Evolutionary conservation across 2,329 filamentous ascomycete genomes (phyloP), one percentile per base, ranked within the genome.

Genomic region (Sarocladium kiliense): DNA sequence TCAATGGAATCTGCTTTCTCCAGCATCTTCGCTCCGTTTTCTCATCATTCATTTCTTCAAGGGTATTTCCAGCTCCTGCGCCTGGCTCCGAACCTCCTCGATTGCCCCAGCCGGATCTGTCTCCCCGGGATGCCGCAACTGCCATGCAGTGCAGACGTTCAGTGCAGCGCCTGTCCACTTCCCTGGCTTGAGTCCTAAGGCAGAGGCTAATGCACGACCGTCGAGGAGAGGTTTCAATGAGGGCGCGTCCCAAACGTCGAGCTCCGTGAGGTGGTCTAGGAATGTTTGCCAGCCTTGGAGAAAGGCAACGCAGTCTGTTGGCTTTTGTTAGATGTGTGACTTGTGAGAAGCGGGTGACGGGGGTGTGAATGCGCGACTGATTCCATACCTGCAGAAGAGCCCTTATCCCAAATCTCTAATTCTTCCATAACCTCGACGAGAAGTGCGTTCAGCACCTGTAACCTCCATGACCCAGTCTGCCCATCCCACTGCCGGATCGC

Each of bases 101-200:
- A 91, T 71, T 1, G 80, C 85, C 2, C 75, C 80, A 6, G 72
- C 63, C 6, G 76, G 70, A 58, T 92, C 86, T 3, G 78, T 81
- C 56, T 74, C 76, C 3, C 77, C 77, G 0, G 91, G 90, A 65
- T 97, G 84, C 36, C 89, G 81, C 54, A 97, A 79, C 70, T 97
- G 94, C 91, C 92, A 97, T 58, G 85, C 85, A 70, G 95, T 82
- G 58, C 90, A 88, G 3, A 91, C 76, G 30, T 95, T 87, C 47
- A 96, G 73, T 3, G 91, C 91, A 45, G 79, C 78, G 54, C 84
- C 84, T 79, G 95, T 88, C 93, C 93, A 97, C n/a, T 77, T 85
- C 1, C 90, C 91, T 0, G 89, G 86, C 59, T 84, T 85, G n/a
- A 80, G 73, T 0, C 79, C 82, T 3, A 97, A 76, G 3, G 81